These are phyloP conservation scores for Arthrobotrys iridis DNA, from an alignment of 2,329 filamentous ascomycete genomes.

Conservation along the genomic window DNA sequence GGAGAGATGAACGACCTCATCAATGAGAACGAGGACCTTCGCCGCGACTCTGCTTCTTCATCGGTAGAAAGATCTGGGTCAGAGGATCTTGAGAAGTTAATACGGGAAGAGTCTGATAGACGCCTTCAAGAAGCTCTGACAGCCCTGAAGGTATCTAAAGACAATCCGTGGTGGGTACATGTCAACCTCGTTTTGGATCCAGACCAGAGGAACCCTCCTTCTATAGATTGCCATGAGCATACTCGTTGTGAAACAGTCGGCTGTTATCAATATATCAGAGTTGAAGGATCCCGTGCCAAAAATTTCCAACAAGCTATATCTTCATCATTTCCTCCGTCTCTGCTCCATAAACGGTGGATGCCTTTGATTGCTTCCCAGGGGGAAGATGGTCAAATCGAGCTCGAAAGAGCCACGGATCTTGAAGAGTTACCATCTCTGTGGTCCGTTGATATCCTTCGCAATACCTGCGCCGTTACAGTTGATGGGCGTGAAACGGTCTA, in stretches of 20 bases:
- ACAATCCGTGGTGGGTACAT: slow-evolving; percentile 50
- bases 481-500: slow-evolving; percentile 33
- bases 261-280: slow-evolving; percentile 40
- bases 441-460: slow-evolving; percentile 46
- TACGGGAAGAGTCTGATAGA: slow-evolving; percentile 31
- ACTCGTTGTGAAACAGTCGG: slow-evolving; percentile 41
- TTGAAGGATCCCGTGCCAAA: slow-evolving; percentile 16
- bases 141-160: slow-evolving; percentile 45
- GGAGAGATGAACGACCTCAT: slow-evolving; percentile 45
- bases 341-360: slow-evolving; percentile 39
- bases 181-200: slow-evolving; percentile 48
- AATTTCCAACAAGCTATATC: slow-evolving; percentile 32
- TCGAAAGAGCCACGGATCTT: slow-evolving; percentile 36
- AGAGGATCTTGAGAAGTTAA: slow-evolving; percentile 24
- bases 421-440: slow-evolving; percentile 38
- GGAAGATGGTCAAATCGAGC: slow-evolving; percentile 34
- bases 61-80: slow-evolving; percentile 23
- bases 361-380: slow-evolving; percentile 26
- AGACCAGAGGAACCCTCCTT: slow-evolving; percentile 30
- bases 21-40: slow-evolving; percentile 41
- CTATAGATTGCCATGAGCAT: slow-evolving; percentile 30
- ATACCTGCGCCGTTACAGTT: slow-evolving; percentile 25
- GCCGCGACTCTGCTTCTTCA: slow-evolving; percentile 15
- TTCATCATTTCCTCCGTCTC: slow-evolving; percentile 22
- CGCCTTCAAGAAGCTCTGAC: slow-evolving; percentile 38